Percentiles rank a stretch among this genome's conserved stretches.
These are phyloP conservation scores for Scheffersomyces lignosus DNA, from an alignment of 805 yeast genomes.

Conservation along the genomic window DNA sequence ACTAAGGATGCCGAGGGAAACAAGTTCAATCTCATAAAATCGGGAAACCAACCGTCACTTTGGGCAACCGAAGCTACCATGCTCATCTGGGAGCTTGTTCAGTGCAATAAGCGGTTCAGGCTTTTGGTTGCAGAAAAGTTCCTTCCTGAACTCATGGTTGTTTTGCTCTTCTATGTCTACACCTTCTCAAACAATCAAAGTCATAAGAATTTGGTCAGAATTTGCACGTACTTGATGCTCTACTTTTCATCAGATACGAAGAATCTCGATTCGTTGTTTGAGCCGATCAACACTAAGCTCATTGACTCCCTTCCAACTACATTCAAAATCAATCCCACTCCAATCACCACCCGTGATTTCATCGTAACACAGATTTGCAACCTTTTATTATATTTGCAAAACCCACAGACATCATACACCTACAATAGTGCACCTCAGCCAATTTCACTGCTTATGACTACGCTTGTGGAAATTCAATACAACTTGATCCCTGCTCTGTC, in stretches of 20 bases:
- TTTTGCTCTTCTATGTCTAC: constrained; percentile 57
- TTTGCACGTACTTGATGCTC: constrained; percentile 53
- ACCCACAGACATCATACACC: constrained; percentile 24
- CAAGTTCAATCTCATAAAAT: constrained; percentile 5
- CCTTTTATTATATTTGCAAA: constrained; percentile 26
- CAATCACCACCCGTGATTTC: constrained; percentile 63
- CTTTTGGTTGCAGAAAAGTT: constrained; percentile 37
- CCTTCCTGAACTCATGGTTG: constrained; percentile 54
- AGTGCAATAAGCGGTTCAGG: constrained; percentile 64
- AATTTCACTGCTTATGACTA: constrained; percentile 39
- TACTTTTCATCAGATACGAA: constrained; percentile 44
- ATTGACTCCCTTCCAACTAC: constrained; percentile 55
- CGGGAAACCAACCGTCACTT: constrained; percentile 25
- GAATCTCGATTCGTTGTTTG: constrained; percentile 40
- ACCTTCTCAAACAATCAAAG: constrained; percentile 41
- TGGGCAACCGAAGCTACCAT: constrained; percentile 63
- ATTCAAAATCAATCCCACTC: constrained; percentile 44
- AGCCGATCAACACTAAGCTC: constrained; percentile 43
- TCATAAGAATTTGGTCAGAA: constrained; percentile 45
- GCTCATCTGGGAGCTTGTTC: constrained; percentile 73
- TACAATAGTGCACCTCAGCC: constrained; percentile 12
- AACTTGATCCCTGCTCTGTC: constrained; percentile 50
- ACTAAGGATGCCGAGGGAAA: constrained; percentile 7
- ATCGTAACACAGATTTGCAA: constrained; percentile 53
- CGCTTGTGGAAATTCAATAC: constrained; percentile 59